Conservation (phyloP, 2,329 filamentous ascomycete genomes). For the Akanthomyces uredinophilus region DNA sequence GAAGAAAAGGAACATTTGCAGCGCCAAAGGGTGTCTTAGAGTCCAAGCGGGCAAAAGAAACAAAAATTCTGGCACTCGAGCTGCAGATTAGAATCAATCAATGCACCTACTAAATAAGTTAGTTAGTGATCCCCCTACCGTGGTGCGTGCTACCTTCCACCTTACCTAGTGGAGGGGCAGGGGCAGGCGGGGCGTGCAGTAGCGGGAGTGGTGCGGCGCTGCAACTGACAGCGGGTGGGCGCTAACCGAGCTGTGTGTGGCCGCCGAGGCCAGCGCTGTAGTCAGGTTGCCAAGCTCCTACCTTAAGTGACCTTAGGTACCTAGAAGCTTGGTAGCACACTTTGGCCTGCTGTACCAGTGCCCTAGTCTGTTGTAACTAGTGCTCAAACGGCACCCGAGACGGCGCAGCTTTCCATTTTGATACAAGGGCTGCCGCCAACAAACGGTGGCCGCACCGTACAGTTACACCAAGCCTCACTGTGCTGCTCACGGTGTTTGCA, state of each 20-base stretch:
- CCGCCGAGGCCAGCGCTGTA: no score
- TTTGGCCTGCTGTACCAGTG: no score
- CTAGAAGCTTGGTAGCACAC: no score
- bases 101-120: not conserved
- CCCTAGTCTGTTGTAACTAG: no score
- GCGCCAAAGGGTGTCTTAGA: not conserved
- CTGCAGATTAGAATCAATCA: not conserved
- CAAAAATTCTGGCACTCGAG: not conserved
- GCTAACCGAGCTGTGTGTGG: not conserved
- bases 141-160: no score
- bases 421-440: not conserved
- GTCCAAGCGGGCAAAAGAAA: slow-evolving; percentile 7
- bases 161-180: not conserved
- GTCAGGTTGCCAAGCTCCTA: no score
- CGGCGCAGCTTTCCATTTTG: not conserved
- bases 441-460: not conserved
- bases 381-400: not conserved
- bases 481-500: slow-evolving; percentile 7
- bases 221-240: not conserved
- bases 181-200: not conserved
- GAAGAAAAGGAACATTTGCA: not conserved
- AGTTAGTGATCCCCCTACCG: no score
- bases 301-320: no score
- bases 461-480: not conserved
- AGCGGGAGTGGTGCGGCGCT: slow-evolving; percentile 1